Evolutionary conservation across 176 grass and related monocot genomes (phyloP).

Genomic region (Tillandsia fasciculata): DNA sequence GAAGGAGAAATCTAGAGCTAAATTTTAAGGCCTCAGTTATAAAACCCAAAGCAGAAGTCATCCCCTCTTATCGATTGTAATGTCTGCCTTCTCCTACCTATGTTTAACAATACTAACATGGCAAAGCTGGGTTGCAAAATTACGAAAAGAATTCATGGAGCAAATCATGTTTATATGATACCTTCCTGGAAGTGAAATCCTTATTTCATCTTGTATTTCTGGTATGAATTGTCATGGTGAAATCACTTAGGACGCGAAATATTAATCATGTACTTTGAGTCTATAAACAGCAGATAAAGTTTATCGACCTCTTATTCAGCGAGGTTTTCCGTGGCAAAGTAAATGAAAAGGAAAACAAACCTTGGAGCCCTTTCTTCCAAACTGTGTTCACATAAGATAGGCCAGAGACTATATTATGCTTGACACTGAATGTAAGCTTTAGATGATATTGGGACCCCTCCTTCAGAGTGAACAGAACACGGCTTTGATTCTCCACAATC

Average conservation of each 20-base stretch:
- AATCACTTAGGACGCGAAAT: neutral
- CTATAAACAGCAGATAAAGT: neutral
- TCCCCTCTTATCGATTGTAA: too few species aligned
- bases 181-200: too few species aligned
- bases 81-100: too few species aligned
- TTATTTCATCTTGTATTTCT: too few species aligned
- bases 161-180: too few species aligned
- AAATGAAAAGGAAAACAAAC: constrained; percentile 9
- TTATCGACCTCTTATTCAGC: neutral
- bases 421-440: constrained; percentile 37
- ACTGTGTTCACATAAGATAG: constrained; percentile 38
- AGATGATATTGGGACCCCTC: constrained; percentile 36
- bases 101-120: too few species aligned
- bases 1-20: too few species aligned
- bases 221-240: too few species aligned
- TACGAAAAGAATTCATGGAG: neutral
- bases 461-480: constrained; percentile 40
- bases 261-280: constrained; percentile 4
- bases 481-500: constrained; percentile 19
- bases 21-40: too few species aligned
- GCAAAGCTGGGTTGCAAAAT: too few species aligned
- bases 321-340: too few species aligned
- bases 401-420: constrained; percentile 45
- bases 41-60: too few species aligned
- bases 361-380: constrained; percentile 43